Base-by-base conservation (phyloP, 805 yeast species). In the Wickerhamiella domercqiae region DNA sequence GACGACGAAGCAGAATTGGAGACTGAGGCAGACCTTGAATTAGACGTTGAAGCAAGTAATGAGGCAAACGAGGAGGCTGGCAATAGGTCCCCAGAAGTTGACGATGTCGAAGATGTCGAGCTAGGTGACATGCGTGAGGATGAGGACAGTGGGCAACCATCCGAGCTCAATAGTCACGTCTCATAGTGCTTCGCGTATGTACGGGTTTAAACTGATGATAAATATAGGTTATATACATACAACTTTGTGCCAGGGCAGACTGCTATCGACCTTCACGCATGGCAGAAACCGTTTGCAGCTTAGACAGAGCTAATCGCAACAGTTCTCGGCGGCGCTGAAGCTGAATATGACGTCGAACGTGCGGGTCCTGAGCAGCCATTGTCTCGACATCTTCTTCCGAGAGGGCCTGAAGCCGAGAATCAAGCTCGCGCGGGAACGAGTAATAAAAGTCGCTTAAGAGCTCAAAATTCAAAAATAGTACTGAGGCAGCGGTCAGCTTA, bases 281-380 rank as follows among this genome's bases (percentile, higher is more conserved):
- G 31, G 82, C 80, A 56, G 75, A 66, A n/a, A 79, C 82, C 24
- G 76, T 73, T 44, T 87, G 95, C 39, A 90, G 84, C 61, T 81
- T 87, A 41, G 66, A 68, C 49, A 86, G 55, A 0, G 96, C 98
- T 35, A 79, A 60, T 47, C 83, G 93, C 37, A 93, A 66, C 39
- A 84, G 60, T 50, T 84, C 94, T 55, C 87, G 90, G 34, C 96
- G 72, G 57, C 83, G 87, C 56, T 90, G 99, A 44, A 93, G 60
- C 52, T 87, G 95, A 48, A 90, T 79, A 52, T 90, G 99, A 48
- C 78, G 70, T 54, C 78, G 78, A 40, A 93, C 73, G 59, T 76
- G 80, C 16, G 94, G 90, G 59, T 90, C 95, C 58, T 90, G 96
- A 49, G 83, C 82, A 0, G 98, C 98, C 61, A 87, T 82, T 42